phyloP scores from a whole-genome alignment of 129 eudicot genomes.

The Helianthus tuberosus region DNA sequence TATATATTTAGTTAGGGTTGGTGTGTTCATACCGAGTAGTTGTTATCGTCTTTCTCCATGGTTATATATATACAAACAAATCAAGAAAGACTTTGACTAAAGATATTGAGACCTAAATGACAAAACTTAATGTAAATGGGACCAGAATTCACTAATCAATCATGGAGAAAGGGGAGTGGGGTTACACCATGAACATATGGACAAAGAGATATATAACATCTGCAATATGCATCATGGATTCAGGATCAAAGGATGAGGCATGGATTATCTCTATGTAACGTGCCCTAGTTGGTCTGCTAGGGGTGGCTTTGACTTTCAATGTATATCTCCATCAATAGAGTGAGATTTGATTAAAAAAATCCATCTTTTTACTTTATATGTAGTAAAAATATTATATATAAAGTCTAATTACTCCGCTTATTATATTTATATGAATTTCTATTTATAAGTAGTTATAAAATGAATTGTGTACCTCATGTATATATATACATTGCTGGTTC shows the following conservation, averaged over 20 bases:
- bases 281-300: constrained; percentile 43
- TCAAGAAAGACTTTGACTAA: constrained; percentile 33
- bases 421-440: too few species aligned
- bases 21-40: constrained; percentile 59
- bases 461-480: too few species aligned
- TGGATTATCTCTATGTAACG: constrained; percentile 39
- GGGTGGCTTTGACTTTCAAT: constrained; percentile 57
- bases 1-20: neutral
- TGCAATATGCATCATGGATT: constrained; percentile 4
- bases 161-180: constrained; percentile 27
- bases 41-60: constrained; percentile 81
- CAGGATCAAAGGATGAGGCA: constrained; percentile 23
- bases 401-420: too few species aligned
- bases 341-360: too few species aligned
- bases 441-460: too few species aligned
- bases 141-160: constrained; percentile 43
- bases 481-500: too few species aligned
- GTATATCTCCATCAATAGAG: neutral
- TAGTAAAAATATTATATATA: too few species aligned
- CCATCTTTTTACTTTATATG: too few species aligned
- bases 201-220: constrained; percentile 28
- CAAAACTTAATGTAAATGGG: constrained; percentile 38
- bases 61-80: constrained; percentile 14
- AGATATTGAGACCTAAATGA: constrained; percentile 36
- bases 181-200: constrained; percentile 34